These are phyloP conservation scores for Anastatica hierochuntica DNA, from an alignment of 345 rosid species.

Conservation along the genomic window DNA sequence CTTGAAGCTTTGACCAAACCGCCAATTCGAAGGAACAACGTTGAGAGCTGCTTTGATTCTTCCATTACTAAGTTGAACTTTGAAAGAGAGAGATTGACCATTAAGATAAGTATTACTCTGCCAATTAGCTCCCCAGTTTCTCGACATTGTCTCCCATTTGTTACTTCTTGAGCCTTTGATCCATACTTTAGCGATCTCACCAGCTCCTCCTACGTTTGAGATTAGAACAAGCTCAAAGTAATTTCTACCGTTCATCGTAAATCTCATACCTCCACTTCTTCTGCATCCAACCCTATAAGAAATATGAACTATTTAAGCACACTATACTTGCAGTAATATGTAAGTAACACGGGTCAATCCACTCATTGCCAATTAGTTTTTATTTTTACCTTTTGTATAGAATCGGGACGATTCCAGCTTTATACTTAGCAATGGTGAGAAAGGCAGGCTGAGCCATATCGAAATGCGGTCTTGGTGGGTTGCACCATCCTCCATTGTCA, in stretches of 20 bases:
- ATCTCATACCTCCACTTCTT: slow-evolving; percentile 64
- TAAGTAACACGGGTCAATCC: no score
- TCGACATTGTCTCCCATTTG: slow-evolving; percentile 55
- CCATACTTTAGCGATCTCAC: slow-evolving; percentile 49
- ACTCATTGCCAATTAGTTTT: no score
- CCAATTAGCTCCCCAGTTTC: slow-evolving; percentile 73
- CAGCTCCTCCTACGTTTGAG: slow-evolving; percentile 64
- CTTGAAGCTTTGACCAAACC: slow-evolving; percentile 70
- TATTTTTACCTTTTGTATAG: slow-evolving; percentile 65
- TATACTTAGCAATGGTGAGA: slow-evolving; percentile 43
- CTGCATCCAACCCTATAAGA: slow-evolving; percentile 51
- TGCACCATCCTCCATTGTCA: slow-evolving; percentile 83
- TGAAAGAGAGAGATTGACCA: slow-evolving; percentile 62
- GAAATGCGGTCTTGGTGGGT: slow-evolving; percentile 77
- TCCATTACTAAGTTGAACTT: slow-evolving; percentile 45
- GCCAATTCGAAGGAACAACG: slow-evolving; percentile 52
- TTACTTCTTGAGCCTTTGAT: slow-evolving; percentile 53
- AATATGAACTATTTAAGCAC: no score
- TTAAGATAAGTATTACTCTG: slow-evolving; percentile 56
- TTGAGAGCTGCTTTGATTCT: slow-evolving; percentile 35
- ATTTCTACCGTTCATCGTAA: slow-evolving; percentile 53
- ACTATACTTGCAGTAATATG: no score
- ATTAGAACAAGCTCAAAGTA: slow-evolving; percentile 66
- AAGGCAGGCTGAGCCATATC: slow-evolving; percentile 88
- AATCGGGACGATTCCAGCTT: slow-evolving; percentile 80